A percentile compares a stretch with the other conserved stretches of the same genome.
These are phyloP conservation scores for Albophoma yamanashiensis DNA, from an alignment of 2,329 filamentous ascomycete genomes.

Conservation along the genomic window DNA sequence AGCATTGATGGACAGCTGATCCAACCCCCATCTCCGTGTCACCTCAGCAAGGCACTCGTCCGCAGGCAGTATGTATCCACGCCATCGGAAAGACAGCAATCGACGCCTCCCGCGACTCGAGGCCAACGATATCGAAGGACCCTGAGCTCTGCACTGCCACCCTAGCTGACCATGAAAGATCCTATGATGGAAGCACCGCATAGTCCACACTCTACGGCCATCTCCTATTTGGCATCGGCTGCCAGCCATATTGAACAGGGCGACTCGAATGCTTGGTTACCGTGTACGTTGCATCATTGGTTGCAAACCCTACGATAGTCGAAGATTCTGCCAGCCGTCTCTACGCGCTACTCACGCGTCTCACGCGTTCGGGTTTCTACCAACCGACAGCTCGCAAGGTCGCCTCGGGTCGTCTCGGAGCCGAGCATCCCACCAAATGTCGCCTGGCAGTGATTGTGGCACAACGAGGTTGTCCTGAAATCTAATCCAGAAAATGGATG, in stretches of 20 bases:
- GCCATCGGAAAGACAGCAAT: neutral
- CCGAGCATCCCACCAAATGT: too few relatives aligned
- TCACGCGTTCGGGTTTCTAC: neutral
- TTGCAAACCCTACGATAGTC: too few relatives aligned
- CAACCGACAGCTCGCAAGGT: neutral
- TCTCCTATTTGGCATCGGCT: neutral
- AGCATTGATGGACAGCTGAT: neutral
- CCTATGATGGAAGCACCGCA: neutral
- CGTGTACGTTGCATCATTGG: neutral
- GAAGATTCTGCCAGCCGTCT: neutral
- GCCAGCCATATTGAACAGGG: neutral
- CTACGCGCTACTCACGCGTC: neutral
- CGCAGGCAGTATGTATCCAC: neutral
- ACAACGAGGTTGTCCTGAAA: neutral
- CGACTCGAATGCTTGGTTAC: neutral
- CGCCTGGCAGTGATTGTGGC: neutral
- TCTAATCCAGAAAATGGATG: too few relatives aligned
- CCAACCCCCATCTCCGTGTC: neutral
- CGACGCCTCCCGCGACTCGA: neutral
- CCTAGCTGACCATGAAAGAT: neutral
- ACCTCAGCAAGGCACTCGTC: neutral
- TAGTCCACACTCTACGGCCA: neutral
- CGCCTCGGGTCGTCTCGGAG: neutral
- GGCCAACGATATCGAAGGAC: neutral
- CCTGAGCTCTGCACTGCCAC: neutral